Conservation (phyloP, 768 basidiomycete species). For the Mycena albidolilacea region DNA sequence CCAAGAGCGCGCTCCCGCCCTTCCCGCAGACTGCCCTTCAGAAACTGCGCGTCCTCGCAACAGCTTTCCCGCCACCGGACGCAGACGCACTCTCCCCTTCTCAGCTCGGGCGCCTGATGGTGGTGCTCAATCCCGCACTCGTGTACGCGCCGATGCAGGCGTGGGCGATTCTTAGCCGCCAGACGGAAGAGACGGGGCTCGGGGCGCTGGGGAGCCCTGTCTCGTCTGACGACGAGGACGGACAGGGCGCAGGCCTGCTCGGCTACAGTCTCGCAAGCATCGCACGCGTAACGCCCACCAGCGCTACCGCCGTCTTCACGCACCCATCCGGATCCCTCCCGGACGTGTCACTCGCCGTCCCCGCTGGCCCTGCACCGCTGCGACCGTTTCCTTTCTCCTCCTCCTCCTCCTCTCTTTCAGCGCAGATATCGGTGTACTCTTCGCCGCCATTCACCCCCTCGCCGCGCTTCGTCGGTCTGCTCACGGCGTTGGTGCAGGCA, state of each 20-base stretch:
- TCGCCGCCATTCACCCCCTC: conserved; percentile 61
- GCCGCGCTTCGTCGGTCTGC: conserved; percentile 66
- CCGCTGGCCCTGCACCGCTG: conserved; percentile 64
- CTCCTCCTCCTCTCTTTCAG: not conserved
- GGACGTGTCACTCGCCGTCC: conserved; percentile 56
- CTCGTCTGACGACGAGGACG: conserved; percentile 50
- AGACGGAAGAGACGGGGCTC: conserved; percentile 67
- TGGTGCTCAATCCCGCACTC: conserved; percentile 73
- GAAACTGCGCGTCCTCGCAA: conserved; percentile 63
- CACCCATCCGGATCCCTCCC: conserved; percentile 40
- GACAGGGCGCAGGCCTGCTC: conserved; percentile 63
- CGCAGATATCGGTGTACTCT: not conserved
- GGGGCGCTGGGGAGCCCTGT: conserved; percentile 68
- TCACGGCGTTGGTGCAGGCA: conserved; percentile 73
- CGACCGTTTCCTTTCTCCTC: conserved; percentile 62
- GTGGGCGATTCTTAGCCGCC: conserved; percentile 73
- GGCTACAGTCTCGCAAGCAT: conserved; percentile 65
- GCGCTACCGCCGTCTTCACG: conserved; percentile 60
- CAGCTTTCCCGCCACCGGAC: conserved; percentile 59
- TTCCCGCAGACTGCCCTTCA: conserved; percentile 76
- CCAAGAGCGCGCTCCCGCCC: conserved; percentile 67
- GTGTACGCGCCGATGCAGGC: conserved; percentile 70
- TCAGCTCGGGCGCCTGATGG: conserved; percentile 68
- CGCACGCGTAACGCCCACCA: conserved; percentile 55
- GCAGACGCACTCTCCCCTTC: conserved; percentile 52